Base-by-base conservation (phyloP, 1,284 basidiomycete genomes). In the Porodaedalea pini region DNA sequence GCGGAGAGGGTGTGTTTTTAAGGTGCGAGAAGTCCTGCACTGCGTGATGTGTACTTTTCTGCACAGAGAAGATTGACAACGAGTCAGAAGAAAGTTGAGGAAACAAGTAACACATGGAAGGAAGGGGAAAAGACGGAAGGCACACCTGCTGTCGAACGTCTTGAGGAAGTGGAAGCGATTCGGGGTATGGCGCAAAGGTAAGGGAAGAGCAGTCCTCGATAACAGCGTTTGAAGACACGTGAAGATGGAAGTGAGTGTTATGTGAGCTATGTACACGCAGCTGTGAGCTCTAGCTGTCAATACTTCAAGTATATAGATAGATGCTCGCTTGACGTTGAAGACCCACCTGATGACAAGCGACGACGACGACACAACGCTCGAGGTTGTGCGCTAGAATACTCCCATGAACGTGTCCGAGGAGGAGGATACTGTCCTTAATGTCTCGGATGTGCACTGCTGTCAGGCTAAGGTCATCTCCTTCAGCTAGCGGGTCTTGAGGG, bases 1-100 rank as follows among this genome's bases (percentile, higher is more conserved):
- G 82, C 6, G 91, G 90, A 2, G 90, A 92, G 0, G 81, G 82
- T 0, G 83, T 82, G 2, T 77, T 65, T 36, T 83, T 76, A 58
- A 92, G 87, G 69, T 92, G 90, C 21, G 89, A 89, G 67, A 93
- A 93, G 64, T 93, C 90, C 66, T 88, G 87, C 5, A 91, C 81
- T 52, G 51, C 32, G 34, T 45, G 45, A 50, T 44, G 37, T 48
- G 49, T 47, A 34, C 60, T 53, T 48, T 49, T 45, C 44, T 47
- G 41, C 4, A 37, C n/a, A 5, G 31, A 29, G 19, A 15, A 13
- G 17, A 37, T 34, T 36, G 13, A 17, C 4, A 19, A 51, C 10
- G 15, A 21, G 21, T 13, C 4, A 19, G 1, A 37, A 51, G 4
- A 34, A 23, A 21, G 23, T 2, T 44, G 21, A 15, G 29, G 25